Conservation (phyloP, 2,329 filamentous ascomycete genomes). For the Fusarium sp. region DNA sequence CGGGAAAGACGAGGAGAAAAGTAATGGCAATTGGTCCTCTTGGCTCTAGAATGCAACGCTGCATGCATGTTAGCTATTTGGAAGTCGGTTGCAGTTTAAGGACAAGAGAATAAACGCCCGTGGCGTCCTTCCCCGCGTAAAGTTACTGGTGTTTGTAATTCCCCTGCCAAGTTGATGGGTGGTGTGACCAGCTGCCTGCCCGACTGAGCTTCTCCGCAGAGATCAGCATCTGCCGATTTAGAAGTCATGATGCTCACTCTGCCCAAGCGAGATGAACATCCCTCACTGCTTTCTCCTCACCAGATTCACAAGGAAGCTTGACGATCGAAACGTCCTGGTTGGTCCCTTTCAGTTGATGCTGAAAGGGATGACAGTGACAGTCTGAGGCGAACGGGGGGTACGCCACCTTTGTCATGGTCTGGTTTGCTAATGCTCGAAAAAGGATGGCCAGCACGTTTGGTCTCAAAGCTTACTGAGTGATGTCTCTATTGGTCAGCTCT, state of each 20-base stretch:
- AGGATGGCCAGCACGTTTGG: conserved; percentile 34
- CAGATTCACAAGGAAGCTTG: conserved; percentile 9
- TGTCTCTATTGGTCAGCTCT: conserved; percentile 19
- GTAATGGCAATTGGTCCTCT: conserved; percentile 6
- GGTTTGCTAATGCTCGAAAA: conserved; percentile 25
- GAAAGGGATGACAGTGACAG: conserved; percentile 8
- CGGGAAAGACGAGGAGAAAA: neutral
- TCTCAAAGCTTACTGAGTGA: conserved; percentile 31
- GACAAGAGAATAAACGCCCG: conserved; percentile 12
- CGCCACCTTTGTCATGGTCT: conserved; percentile 40
- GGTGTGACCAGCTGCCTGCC: conserved; percentile 30
- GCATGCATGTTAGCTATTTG: conserved; percentile 17
- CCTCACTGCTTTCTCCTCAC: neutral
- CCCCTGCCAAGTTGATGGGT: conserved; percentile 38
- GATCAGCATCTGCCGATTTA: conserved; percentile 26
- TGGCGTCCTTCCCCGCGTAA: conserved; percentile 31
- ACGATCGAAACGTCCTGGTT: conserved; percentile 35
- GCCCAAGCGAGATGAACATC: conserved; percentile 9
- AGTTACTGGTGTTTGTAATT: conserved; percentile 32
- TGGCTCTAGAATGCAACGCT: neutral
- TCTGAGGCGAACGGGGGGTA: conserved; percentile 10
- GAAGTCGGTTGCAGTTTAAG: conserved; percentile 10
- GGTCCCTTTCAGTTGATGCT: neutral
- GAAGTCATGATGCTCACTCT: conserved; percentile 35
- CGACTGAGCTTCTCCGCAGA: conserved; percentile 21